A percentile compares a stretch with the other conserved stretches of the same genome.
These are phyloP conservation scores for Nicotiana attenuata DNA, from an alignment of 257 asterid species.

Conservation along the genomic window DNA sequence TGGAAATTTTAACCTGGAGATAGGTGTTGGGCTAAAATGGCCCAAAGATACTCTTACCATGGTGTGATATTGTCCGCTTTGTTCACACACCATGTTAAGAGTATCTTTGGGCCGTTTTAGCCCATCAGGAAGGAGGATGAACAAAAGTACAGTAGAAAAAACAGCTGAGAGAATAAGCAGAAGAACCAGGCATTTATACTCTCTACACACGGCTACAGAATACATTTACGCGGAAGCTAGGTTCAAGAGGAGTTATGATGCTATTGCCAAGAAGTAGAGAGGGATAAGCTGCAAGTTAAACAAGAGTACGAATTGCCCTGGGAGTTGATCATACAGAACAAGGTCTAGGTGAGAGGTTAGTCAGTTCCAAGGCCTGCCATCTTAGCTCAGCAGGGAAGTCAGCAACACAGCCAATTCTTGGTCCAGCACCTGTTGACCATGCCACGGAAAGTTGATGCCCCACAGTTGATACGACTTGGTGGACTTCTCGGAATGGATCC, in stretches of 20 bases:
- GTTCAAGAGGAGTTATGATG: not conserved
- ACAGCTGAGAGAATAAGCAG: not conserved
- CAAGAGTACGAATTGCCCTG: slow-evolving; percentile 16
- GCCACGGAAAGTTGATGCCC: slow-evolving; percentile 58
- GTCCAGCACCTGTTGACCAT: slow-evolving; percentile 94
- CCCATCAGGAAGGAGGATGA: not conserved
- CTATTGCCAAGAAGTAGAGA: slow-evolving; percentile 15
- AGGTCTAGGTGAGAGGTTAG: slow-evolving; percentile 70
- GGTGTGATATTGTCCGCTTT: no score
- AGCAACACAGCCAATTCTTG: slow-evolving; percentile 88
- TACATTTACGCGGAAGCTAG: not conserved
- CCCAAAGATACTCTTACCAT: no score
- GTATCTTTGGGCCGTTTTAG: no score
- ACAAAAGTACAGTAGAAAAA: not conserved
- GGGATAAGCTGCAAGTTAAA: slow-evolving; percentile 28
- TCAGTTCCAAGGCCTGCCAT: slow-evolving; percentile 76
- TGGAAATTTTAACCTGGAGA: no score
- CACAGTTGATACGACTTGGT: slow-evolving; percentile 62
- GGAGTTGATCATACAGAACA: slow-evolving; percentile 29
- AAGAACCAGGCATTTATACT: not conserved
- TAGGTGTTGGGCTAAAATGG: no score
- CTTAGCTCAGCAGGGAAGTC: slow-evolving; percentile 80
- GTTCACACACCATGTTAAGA: no score
- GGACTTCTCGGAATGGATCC: slow-evolving; percentile 71
- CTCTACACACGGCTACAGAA: not conserved